Evolutionary conservation across 495 filamentous ascomycete species (phyloP).

Genomic region (Talaromyces trachyspermus): DNA sequence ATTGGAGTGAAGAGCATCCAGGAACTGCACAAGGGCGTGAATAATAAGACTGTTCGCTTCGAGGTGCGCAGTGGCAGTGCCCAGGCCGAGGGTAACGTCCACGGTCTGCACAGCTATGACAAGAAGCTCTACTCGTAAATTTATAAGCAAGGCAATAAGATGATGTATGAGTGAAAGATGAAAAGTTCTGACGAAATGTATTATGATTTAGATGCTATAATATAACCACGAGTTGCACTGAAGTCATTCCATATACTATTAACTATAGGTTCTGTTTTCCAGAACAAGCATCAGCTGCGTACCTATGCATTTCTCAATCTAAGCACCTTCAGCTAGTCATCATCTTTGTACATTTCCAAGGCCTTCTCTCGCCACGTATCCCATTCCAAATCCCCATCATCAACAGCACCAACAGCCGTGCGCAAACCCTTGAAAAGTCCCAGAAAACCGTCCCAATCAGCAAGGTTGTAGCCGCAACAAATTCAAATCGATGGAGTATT

Average conservation of each 20-base stretch:
- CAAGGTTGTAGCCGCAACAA: constrained; percentile 31
- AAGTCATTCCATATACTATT: no score
- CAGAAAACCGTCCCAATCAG: constrained; percentile 34
- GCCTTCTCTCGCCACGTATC: constrained; percentile 25
- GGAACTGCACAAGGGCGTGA: constrained; percentile 69
- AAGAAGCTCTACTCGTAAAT: constrained; percentile 94
- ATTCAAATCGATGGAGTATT: constrained; percentile 27
- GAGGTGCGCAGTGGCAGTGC: constrained; percentile 92
- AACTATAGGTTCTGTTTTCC: background rate
- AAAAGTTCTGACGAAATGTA: constrained; percentile 5
- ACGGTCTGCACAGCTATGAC: constrained; percentile 94
- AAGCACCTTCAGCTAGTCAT: constrained; percentile 17
- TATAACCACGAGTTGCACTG: no score
- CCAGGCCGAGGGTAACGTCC: constrained; percentile 90
- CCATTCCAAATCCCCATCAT: constrained; percentile 22
- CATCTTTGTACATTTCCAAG: constrained; percentile 20
- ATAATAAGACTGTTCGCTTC: constrained; percentile 74
- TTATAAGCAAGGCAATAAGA: background rate
- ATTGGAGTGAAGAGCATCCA: constrained; percentile 74
- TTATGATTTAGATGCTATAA: no score
- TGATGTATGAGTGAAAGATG: constrained; percentile 5
- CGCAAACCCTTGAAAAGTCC: constrained; percentile 30
- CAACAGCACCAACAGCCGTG: constrained; percentile 20
- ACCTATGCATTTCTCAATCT: no score
- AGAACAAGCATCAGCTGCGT: background rate